Evolutionary conservation across 768 basidiomycete genomes (phyloP).

Genomic region (Calocera cornea): DNA sequence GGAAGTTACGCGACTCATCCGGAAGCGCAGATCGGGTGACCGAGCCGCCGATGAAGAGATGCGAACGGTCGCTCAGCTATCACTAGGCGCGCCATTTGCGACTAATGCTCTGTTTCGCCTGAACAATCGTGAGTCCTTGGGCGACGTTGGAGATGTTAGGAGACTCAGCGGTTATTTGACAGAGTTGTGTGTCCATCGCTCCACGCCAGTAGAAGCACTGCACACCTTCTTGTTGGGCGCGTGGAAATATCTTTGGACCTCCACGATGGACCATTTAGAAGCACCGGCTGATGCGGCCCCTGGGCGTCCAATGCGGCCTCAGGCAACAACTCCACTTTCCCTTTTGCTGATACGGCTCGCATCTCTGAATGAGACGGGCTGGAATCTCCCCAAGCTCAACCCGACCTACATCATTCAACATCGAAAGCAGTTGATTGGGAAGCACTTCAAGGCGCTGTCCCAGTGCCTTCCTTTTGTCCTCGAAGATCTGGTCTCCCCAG

Average conservation of each 20-base stretch:
- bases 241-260: conserved; percentile 37
- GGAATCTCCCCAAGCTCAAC: background rate
- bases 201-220: conserved; percentile 35
- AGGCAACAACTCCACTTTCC: background rate
- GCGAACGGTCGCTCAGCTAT: background rate
- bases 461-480: background rate
- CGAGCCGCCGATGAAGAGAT: background rate
- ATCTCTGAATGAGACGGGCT: background rate
- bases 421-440: background rate
- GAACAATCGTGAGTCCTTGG: background rate
- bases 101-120: background rate
- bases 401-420: background rate
- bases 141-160: background rate
- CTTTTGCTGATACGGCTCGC: background rate
- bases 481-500: background rate
- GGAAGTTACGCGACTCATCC: background rate
- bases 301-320: background rate
- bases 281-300: background rate
- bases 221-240: conserved; percentile 35
- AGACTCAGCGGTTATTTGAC: background rate
- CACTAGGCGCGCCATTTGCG: background rate
- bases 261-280: conserved; percentile 22
- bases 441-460: background rate
- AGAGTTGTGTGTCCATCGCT: conserved; percentile 32
- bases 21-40: background rate